A percentile compares a stretch with the other conserved stretches of the same genome.
Conservation (phyloP, 169 alveolate species). For the Cryptosporidium canis region DNA sequence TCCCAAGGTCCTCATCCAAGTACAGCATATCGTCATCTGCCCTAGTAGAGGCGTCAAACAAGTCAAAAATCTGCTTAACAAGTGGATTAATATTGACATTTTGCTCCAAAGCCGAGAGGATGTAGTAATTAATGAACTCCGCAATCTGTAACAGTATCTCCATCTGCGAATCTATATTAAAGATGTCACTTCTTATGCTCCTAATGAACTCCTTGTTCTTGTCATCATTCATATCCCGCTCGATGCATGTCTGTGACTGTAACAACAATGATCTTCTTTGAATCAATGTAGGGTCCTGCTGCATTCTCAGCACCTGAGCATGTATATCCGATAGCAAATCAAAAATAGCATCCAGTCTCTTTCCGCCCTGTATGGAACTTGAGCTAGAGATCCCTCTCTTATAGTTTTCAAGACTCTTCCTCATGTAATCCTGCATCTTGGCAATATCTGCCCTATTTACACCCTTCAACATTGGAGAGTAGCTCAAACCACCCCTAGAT, state of each 20-base stretch:
- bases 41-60: not conserved
- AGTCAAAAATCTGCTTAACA: slow-evolving; percentile 16
- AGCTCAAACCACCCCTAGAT: not conserved
- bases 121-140: slow-evolving; percentile 36
- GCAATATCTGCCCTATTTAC: not conserved
- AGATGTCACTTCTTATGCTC: slow-evolving; percentile 31
- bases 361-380: slow-evolving; percentile 14
- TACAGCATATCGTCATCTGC: not conserved
- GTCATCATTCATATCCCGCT: slow-evolving; percentile 41
- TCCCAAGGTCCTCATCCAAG: not conserved
- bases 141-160: slow-evolving; percentile 19
- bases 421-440: not conserved
- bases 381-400: slow-evolving; percentile 3
- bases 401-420: not conserved
- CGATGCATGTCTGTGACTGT: slow-evolving; percentile 57
- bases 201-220: slow-evolving; percentile 23
- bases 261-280: slow-evolving; percentile 40
- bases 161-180: slow-evolving; percentile 31
- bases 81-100: slow-evolving; percentile 27
- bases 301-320: slow-evolving; percentile 18
- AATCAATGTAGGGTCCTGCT: slow-evolving; percentile 50
- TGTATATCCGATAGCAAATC: slow-evolving; percentile 15
- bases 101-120: slow-evolving; percentile 53
- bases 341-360: slow-evolving; percentile 12
- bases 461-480: not conserved